These are phyloP conservation scores for Conoideocrella luteorostrata DNA, from an alignment of 2,329 filamentous ascomycete genomes.

Conservation along the genomic window DNA sequence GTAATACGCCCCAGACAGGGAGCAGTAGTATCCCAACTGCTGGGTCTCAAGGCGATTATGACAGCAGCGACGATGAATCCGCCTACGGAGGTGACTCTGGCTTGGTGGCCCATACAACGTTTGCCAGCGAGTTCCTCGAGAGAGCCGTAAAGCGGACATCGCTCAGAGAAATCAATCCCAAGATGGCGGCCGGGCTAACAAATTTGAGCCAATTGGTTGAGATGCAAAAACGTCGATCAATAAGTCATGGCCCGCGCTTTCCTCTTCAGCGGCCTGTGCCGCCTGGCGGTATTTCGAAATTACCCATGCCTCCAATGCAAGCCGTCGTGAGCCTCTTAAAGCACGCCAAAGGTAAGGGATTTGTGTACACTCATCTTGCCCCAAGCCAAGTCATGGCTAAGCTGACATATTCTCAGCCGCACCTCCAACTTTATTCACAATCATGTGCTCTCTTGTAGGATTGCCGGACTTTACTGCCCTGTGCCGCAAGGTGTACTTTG, in stretches of 20 bases:
- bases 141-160: conserved; percentile 43
- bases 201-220: conserved; percentile 47
- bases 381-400: no score
- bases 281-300: conserved; percentile 39
- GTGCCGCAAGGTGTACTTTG: conserved; percentile 45
- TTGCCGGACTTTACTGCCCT: conserved; percentile 43
- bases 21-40: conserved; percentile 18
- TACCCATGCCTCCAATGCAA: conserved; percentile 48
- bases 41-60: conserved; percentile 26
- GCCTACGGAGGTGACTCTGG: conserved; percentile 42
- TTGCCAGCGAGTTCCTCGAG: conserved; percentile 49
- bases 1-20: conserved; percentile 19
- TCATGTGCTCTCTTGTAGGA: conserved; percentile 43
- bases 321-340: conserved; percentile 43
- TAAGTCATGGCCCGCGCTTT: conserved; percentile 38
- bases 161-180: conserved; percentile 37
- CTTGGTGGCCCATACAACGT: conserved; percentile 44
- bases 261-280: conserved; percentile 39
- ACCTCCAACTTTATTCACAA: conserved; percentile 42
- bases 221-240: conserved; percentile 38
- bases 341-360: conserved; percentile 41
- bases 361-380: conserved; percentile 7
- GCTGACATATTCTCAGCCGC: conserved; percentile 26
- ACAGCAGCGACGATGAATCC: conserved; percentile 34
- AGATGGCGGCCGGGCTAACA: conserved; percentile 46